A percentile compares a stretch with the other conserved stretches of the same genome.
Evolutionary conservation across 495 filamentous ascomycete species (phyloP).

Genomic region (Lepidopterella palustris): DNA sequence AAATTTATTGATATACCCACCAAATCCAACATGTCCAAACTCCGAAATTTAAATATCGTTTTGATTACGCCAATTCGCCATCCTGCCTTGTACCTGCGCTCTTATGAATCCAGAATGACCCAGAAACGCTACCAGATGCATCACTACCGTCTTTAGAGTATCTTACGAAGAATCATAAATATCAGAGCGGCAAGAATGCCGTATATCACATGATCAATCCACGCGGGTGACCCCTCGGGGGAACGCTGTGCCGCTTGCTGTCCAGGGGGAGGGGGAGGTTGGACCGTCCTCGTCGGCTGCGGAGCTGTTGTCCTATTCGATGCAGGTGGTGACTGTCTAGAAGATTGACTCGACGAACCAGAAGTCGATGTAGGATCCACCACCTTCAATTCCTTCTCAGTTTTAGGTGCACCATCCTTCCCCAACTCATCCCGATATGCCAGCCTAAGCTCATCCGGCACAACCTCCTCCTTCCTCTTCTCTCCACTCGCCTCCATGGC

Average conservation of each 20-base stretch:
- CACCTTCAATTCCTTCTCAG: conserved; percentile 8
- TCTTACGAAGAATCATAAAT: not conserved
- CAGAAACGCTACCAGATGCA: not conserved
- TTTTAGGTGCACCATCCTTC: conserved; percentile 37
- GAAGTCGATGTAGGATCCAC: conserved; percentile 38
- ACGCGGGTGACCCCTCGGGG: not conserved
- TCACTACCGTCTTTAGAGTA: not conserved
- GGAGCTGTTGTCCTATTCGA: not conserved
- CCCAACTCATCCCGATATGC: conserved; percentile 42
- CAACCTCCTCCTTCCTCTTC: conserved; percentile 32
- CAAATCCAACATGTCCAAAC: too few species aligned
- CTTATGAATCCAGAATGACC: not conserved
- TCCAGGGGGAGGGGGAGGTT: not conserved
- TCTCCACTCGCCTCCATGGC: conserved; percentile 34
- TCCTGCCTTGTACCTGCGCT: not conserved
- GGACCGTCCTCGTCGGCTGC: not conserved
- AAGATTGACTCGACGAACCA: not conserved
- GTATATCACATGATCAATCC: conserved; percentile 1
- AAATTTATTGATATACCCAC: too few species aligned
- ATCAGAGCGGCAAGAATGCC: not conserved
- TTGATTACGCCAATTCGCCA: not conserved
- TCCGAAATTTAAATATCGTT: not conserved
- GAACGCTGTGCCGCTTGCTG: not conserved
- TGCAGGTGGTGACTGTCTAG: not conserved
- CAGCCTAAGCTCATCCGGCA: conserved; percentile 46